These are phyloP conservation scores for Fusarium sp. DNA, from an alignment of 2,329 filamentous ascomycete genomes.

Conservation along the genomic window DNA sequence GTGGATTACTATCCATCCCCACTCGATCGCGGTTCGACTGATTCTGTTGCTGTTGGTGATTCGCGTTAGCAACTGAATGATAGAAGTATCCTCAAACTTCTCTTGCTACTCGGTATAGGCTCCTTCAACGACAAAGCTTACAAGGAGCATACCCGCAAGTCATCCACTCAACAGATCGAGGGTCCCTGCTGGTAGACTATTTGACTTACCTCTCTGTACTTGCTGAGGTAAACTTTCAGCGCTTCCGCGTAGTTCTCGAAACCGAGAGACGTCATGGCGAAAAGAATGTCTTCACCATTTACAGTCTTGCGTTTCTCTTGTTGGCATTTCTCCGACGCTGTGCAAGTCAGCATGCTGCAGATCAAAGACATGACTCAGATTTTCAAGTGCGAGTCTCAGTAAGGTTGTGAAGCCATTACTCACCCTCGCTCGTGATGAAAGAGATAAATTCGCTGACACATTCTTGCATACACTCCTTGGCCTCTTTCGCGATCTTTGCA, in stretches of 20 bases:
- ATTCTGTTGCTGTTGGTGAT: constrained; percentile 51
- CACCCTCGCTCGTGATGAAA: constrained; percentile 99
- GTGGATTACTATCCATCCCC: constrained; percentile 46
- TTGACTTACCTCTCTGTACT: constrained; percentile 92
- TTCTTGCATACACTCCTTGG: constrained; percentile 99
- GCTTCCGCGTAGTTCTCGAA: constrained; percentile 99
- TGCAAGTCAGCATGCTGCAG: constrained; percentile 39
- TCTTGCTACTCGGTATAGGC: not conserved
- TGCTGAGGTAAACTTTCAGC: constrained; percentile 95
- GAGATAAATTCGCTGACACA: constrained; percentile 99
- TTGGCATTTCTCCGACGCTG: constrained; percentile 98
- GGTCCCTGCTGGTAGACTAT: not conserved
- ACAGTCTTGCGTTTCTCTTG: constrained; percentile 99
- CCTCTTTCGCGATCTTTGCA: constrained; percentile 98
- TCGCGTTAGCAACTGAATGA: constrained; percentile 8
- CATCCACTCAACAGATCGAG: not conserved
- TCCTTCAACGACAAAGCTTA: not conserved
- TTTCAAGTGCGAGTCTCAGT: constrained; percentile 13
- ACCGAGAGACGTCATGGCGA: constrained; percentile 97
- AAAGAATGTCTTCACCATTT: constrained; percentile 97
- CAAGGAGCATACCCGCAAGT: not conserved
- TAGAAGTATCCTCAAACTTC: not conserved
- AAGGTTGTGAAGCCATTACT: constrained; percentile 47
- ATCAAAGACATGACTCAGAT: constrained; percentile 29
- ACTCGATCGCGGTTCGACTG: constrained; percentile 54